Percentiles rank a stretch among this genome's conserved stretches.
phyloP scores from a whole-genome alignment of 371 early-diverging fungal species.

The Mortierella sp. region DNA sequence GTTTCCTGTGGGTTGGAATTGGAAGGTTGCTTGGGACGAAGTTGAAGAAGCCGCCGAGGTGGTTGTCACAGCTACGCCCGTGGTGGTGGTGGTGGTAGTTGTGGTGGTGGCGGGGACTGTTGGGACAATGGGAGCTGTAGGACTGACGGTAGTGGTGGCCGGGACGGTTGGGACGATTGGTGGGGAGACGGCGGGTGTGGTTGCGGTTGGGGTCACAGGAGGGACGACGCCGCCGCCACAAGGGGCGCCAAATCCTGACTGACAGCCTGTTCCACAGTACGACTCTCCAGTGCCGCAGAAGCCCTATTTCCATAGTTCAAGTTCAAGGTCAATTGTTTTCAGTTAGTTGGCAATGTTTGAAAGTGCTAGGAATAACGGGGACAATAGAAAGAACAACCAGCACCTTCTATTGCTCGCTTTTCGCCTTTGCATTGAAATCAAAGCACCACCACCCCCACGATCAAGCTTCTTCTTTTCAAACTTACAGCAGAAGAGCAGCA shows the following conservation, averaged over 20 bases:
- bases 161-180: background rate
- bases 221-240: background rate
- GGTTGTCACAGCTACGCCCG: background rate
- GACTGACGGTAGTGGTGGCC: background rate
- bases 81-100: background rate
- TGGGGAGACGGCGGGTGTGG: background rate
- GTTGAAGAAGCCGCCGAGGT: background rate
- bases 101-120: background rate
- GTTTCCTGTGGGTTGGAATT: constrained; percentile 50
- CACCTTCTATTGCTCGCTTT: no score
- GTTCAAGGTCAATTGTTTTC: background rate
- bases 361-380: no score
- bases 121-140: background rate
- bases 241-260: constrained; percentile 24
- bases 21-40: constrained; percentile 26
- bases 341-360: background rate
- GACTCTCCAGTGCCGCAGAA: constrained; percentile 21
- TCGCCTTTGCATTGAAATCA: no score
- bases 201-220: background rate
- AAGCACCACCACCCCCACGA: no score
- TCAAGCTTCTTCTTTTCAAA: no score
- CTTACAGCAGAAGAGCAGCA: constrained; percentile 42
- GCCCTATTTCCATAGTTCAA: constrained; percentile 17
- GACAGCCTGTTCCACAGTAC: constrained; percentile 48
- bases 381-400: no score